Conservation (phyloP, 1,284 basidiomycete species). For the Naganishia sp. region DNA sequence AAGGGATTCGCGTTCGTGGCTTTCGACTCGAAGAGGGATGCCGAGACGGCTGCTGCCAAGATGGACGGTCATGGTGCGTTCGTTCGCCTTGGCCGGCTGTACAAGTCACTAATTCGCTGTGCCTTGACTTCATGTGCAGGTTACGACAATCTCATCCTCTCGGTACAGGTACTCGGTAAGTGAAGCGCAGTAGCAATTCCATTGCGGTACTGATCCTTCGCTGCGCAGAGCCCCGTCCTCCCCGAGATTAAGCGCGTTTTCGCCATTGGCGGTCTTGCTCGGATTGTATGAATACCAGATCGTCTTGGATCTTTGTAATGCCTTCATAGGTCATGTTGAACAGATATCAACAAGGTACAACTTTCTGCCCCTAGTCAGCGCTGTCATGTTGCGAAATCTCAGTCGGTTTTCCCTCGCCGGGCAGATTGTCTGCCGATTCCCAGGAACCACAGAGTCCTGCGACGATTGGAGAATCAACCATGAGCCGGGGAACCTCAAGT, state of each 20-base stretch:
- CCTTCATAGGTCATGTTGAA: constrained; percentile 17
- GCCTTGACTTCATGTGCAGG: constrained; percentile 28
- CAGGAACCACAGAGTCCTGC: constrained; percentile 4
- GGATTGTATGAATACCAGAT: constrained; percentile 20
- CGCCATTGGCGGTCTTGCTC: constrained; percentile 1
- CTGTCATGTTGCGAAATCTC: not conserved
- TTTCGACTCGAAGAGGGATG: constrained; percentile 79
- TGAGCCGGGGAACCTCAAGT: not conserved
- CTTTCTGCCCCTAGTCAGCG: not conserved
- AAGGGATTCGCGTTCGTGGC: constrained; percentile 86
- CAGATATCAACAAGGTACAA: constrained; percentile 1
- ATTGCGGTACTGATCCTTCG: not conserved
- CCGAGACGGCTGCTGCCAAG: constrained; percentile 88
- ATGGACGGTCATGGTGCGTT: constrained; percentile 77
- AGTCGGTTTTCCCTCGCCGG: not conserved
- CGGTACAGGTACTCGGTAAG: constrained; percentile 42
- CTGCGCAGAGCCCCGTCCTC: constrained; percentile 23
- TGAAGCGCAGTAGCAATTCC: not conserved
- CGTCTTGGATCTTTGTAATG: constrained; percentile 25
- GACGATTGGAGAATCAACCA: not conserved
- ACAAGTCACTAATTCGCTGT: not conserved
- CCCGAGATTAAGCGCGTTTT: constrained; percentile 24
- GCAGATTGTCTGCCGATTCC: constrained; percentile 9
- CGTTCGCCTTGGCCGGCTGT: not conserved
- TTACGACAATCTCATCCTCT: constrained; percentile 52